Evolutionary conservation across 768 basidiomycete genomes (phyloP).

Genomic region (Rhodosporidiobolus odoratus): DNA sequence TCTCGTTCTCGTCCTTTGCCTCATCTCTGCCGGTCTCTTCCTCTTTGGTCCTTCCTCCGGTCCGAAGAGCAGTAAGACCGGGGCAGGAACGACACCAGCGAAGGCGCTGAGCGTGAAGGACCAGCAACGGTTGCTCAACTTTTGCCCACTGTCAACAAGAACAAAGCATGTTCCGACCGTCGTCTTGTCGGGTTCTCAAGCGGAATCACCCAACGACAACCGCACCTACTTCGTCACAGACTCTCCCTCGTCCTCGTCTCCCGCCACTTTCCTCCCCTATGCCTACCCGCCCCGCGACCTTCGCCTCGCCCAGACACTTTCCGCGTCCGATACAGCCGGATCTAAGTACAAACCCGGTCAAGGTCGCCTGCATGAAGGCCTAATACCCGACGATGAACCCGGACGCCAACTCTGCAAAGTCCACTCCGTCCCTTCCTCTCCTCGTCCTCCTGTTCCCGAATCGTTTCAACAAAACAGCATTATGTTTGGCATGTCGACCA

Average conservation of each 20-base stretch:
- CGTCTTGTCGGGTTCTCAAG: slow-evolving; percentile 15
- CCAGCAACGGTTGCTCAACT: slow-evolving; percentile 5
- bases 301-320: slow-evolving; percentile 29
- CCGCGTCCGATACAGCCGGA: neutral
- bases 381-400: slow-evolving; percentile 16
- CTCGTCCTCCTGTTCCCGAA: slow-evolving; percentile 10
- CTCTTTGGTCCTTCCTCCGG: slow-evolving; percentile 10
- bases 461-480: slow-evolving; percentile 16
- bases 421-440: slow-evolving; percentile 18
- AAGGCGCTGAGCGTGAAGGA: neutral
- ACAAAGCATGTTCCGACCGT: slow-evolving; percentile 35
- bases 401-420: slow-evolving; percentile 22
- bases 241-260: neutral
- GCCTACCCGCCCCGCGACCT: slow-evolving; percentile 36
- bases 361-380: slow-evolving; percentile 13
- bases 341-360: neutral
- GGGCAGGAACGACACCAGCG: neutral
- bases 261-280: slow-evolving; percentile 24
- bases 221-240: slow-evolving; percentile 23
- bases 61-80: neutral
- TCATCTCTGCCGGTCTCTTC: slow-evolving; percentile 8
- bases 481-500: slow-evolving; percentile 40
- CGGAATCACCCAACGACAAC: neutral
- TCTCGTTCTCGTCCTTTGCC: slow-evolving; percentile 12
- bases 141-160: slow-evolving; percentile 29